Evolutionary conservation across 176 grass and related monocot species (phyloP).

Genomic region (Rhynchospora tenuis): DNA sequence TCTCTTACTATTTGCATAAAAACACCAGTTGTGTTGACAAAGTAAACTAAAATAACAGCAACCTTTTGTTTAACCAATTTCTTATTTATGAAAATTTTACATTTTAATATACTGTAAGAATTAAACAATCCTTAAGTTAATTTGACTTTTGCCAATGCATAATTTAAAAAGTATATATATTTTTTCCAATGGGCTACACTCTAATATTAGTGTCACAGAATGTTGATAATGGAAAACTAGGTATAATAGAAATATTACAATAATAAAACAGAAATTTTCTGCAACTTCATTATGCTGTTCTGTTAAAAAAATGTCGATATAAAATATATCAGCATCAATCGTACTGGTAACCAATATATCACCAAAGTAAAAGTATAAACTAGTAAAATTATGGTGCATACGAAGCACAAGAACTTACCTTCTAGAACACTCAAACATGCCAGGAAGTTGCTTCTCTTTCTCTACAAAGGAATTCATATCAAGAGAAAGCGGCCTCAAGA

Average conservation of each 20-base stretch:
- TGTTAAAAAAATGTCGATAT: neutral
- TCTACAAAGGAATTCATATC: slow-evolving; percentile 61
- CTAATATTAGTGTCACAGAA: neutral
- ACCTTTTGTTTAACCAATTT: neutral
- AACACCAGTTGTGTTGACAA: neutral
- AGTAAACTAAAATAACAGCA: neutral
- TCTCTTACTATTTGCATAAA: neutral
- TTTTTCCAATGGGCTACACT: neutral
- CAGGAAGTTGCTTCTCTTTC: slow-evolving; percentile 63
- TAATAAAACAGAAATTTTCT: neutral
- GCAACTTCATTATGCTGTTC: neutral
- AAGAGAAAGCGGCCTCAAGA: slow-evolving; percentile 57
- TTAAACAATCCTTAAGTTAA: neutral
- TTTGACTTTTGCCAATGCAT: neutral
- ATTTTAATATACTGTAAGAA: neutral
- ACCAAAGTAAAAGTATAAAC: neutral
- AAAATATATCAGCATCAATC: slow-evolving; percentile 13
- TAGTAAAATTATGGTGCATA: neutral
- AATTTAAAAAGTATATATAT: neutral
- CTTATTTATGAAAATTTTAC: neutral
- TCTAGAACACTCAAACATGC: slow-evolving; percentile 88
- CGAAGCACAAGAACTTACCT: slow-evolving; percentile 37
- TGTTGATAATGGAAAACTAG: neutral
- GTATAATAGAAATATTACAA: neutral
- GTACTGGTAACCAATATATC: neutral